Percentiles rank a stretch among this genome's conserved stretches.
These are phyloP conservation scores for Penicillium mononematosum DNA, from an alignment of 495 filamentous ascomycete species.

Conservation along the genomic window DNA sequence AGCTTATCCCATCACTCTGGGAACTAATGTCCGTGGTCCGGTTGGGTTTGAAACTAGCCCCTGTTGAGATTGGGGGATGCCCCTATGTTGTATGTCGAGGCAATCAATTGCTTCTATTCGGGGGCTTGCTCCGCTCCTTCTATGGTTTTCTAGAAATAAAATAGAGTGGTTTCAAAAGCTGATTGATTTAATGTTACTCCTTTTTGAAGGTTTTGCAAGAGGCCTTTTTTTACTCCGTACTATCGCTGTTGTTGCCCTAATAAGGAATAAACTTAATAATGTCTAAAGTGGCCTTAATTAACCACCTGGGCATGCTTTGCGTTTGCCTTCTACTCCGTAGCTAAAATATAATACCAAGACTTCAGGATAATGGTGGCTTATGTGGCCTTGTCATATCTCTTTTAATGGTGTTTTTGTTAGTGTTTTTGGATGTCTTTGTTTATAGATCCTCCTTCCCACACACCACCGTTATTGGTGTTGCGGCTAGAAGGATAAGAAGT, in stretches of 20 bases:
- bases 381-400: too few relatives aligned
- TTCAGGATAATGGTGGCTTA: too few relatives aligned
- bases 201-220: not conserved
- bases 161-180: not conserved
- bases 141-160: constrained; percentile 3
- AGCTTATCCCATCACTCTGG: not conserved
- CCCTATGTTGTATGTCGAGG: constrained; percentile 4
- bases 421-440: too few relatives aligned
- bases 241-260: not conserved
- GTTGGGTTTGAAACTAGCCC: constrained; percentile 1
- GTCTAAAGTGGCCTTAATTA: not conserved
- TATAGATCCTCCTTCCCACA: too few relatives aligned
- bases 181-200: not conserved
- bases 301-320: not conserved
- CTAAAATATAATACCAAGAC: too few relatives aligned
- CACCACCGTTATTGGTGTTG: too few relatives aligned
- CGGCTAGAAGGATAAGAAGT: too few relatives aligned
- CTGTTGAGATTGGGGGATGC: not conserved
- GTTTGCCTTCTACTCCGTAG: not conserved
- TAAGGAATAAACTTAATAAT: not conserved
- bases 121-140: constrained; percentile 4
- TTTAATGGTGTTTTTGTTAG: too few relatives aligned
- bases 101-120: constrained; percentile 4
- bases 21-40: constrained; percentile 7
- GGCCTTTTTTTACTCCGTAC: not conserved